phyloP scores from a whole-genome alignment of 108 stramenopile genomes.

The Hondaea fermentalgiana region DNA sequence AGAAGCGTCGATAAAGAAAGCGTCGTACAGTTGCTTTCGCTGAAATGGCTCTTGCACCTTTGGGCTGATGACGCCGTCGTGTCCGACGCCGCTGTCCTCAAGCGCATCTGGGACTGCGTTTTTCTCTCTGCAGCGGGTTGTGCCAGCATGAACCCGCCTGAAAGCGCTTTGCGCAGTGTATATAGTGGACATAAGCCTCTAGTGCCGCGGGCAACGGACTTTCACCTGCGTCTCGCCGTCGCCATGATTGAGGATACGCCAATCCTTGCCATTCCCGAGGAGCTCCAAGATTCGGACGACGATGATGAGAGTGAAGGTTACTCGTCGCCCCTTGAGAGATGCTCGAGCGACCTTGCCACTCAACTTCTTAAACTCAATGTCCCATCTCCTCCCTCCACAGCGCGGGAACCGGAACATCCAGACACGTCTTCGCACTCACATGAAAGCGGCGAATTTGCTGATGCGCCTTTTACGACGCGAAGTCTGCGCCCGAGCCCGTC shows the following conservation, averaged over 20 bases:
- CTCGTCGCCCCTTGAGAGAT: not conserved
- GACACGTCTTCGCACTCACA: too few relatives aligned
- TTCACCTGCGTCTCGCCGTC: constrained; percentile 12
- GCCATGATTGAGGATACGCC: not conserved
- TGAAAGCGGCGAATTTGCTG: too few relatives aligned
- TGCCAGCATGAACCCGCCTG: not conserved
- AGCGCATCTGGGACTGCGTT: constrained; percentile 10
- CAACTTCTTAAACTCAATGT: too few relatives aligned
- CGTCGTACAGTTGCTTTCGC: not conserved
- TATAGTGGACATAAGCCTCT: not conserved
- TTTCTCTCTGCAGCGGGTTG: not conserved
- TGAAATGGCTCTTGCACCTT: not conserved
- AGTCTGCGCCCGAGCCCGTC: too few relatives aligned
- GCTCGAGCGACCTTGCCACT: not conserved
- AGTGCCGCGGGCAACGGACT: not conserved
- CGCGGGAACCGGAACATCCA: too few relatives aligned
- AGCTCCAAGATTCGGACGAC: not conserved
- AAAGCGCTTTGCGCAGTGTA: not conserved
- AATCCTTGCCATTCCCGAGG: not conserved
- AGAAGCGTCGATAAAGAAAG: not conserved
- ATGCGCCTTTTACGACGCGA: too few relatives aligned
- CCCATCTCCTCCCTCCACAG: too few relatives aligned
- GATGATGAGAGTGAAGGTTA: not conserved
- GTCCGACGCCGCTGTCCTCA: not conserved
- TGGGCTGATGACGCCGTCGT: constrained; percentile 2